Evolutionary conservation across 371 early-diverging fungal species (phyloP).

Genomic region (Dipsacomyces acuminosporus): DNA sequence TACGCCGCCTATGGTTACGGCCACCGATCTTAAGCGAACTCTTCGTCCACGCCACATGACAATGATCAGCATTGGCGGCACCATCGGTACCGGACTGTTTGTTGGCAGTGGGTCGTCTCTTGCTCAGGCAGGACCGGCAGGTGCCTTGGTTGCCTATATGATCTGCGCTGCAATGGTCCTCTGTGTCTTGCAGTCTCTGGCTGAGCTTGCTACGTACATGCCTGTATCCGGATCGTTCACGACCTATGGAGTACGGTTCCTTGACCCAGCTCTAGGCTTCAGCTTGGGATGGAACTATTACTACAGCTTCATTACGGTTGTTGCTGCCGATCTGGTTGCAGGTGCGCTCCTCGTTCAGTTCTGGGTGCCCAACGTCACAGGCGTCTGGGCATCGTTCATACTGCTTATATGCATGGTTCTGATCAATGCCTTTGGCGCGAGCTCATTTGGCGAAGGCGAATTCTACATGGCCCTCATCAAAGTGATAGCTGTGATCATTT

Average conservation of each 20-base stretch:
- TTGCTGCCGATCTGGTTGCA: conserved; percentile 70
- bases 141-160: conserved; percentile 63
- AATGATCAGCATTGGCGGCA: conserved; percentile 71
- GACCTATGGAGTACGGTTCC: conserved; percentile 69
- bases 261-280: conserved; percentile 73
- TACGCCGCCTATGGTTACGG: neutral
- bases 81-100: conserved; percentile 77
- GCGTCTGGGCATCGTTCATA: conserved; percentile 54
- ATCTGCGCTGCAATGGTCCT: conserved; percentile 68
- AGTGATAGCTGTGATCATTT: conserved; percentile 55
- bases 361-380: conserved; percentile 61
- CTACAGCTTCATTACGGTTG: conserved; percentile 70
- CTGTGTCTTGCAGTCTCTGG: conserved; percentile 68
- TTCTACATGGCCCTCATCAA: conserved; percentile 62
- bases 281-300: conserved; percentile 71
- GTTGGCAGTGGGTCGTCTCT: conserved; percentile 69
- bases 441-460: conserved; percentile 63
- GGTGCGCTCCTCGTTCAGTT: conserved; percentile 65
- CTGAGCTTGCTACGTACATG: conserved; percentile 74
- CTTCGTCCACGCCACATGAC: conserved; percentile 61
- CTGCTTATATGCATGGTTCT: conserved; percentile 53
- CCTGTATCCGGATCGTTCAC: conserved; percentile 76
- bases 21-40: conserved; percentile 50
- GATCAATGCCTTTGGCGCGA: conserved; percentile 56
- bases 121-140: conserved; percentile 67